phyloP scores from a whole-genome alignment of 1,139 yeast species.

The Kodamaea arcana region DNA sequence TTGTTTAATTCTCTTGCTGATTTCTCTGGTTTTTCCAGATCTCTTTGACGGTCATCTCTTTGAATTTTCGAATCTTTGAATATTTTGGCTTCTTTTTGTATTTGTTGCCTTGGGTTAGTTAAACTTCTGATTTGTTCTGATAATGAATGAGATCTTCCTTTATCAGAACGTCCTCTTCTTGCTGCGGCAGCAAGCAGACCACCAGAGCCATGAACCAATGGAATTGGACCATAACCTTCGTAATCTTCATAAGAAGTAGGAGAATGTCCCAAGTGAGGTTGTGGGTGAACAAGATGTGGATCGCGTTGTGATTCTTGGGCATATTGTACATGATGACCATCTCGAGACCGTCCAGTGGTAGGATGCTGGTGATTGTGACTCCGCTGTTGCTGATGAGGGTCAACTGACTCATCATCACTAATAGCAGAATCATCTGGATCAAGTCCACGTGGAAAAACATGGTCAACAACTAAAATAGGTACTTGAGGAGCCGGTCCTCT shows the following conservation, averaged over 20 bases:
- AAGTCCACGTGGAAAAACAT: not conserved
- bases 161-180: conserved; percentile 19
- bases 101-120: conserved; percentile 7
- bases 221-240: conserved; percentile 13
- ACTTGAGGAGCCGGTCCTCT: not conserved
- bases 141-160: conserved; percentile 31
- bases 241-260: conserved; percentile 11
- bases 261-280: conserved; percentile 2
- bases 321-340: not conserved
- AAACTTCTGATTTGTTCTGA: conserved; percentile 14
- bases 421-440: conserved; percentile 1
- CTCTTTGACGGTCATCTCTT: not conserved
- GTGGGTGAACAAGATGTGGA: conserved; percentile 5
- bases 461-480: not conserved
- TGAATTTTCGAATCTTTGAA: too few relatives aligned
- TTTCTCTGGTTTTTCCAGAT: not conserved
- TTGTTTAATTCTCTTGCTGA: not conserved
- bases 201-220: conserved; percentile 12
- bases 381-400: conserved; percentile 11
- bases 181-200: conserved; percentile 16
- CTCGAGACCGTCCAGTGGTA: conserved; percentile 3
- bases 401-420: conserved; percentile 2
- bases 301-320: not conserved
- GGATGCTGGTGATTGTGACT: conserved; percentile 8
- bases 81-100: not conserved